Evolutionary conservation across 2,329 filamentous ascomycete species (phyloP).

Genomic region (Verticillium nubilum): DNA sequence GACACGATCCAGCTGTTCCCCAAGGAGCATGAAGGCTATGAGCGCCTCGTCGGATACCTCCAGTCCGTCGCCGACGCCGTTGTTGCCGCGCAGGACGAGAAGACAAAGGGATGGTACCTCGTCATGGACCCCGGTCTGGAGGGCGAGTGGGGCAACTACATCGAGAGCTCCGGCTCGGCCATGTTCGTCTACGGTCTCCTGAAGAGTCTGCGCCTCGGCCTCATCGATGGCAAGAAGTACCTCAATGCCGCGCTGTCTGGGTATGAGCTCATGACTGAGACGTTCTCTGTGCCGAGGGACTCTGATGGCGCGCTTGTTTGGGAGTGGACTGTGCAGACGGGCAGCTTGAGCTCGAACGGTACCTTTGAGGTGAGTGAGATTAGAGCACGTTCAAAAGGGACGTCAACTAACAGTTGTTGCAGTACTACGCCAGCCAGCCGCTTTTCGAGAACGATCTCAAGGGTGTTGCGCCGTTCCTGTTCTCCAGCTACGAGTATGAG

Average conservation of each 20-base stretch:
- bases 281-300: constrained; percentile 36
- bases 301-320: constrained; percentile 36
- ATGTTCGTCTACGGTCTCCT: constrained; percentile 32
- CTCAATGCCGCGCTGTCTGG: constrained; percentile 33
- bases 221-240: constrained; percentile 22
- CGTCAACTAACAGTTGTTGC: background rate
- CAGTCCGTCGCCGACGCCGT: constrained; percentile 34
- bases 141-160: constrained; percentile 24
- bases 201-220: constrained; percentile 28
- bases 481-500: constrained; percentile 18
- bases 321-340: constrained; percentile 26
- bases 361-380: constrained; percentile 31
- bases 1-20: constrained; percentile 40
- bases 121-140: constrained; percentile 28
- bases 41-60: constrained; percentile 32
- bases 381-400: too few species aligned
- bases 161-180: constrained; percentile 28
- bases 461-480: constrained; percentile 17
- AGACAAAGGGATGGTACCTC: constrained; percentile 31
- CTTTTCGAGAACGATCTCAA: constrained; percentile 19
- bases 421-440: constrained; percentile 19
- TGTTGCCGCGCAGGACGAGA: constrained; percentile 32
- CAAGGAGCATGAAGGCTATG: constrained; percentile 25
- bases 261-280: constrained; percentile 35
- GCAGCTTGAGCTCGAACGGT: constrained; percentile 28